phyloP scores from a whole-genome alignment of 352 stramenopile genomes.

The Pythium aquatile region DNA sequence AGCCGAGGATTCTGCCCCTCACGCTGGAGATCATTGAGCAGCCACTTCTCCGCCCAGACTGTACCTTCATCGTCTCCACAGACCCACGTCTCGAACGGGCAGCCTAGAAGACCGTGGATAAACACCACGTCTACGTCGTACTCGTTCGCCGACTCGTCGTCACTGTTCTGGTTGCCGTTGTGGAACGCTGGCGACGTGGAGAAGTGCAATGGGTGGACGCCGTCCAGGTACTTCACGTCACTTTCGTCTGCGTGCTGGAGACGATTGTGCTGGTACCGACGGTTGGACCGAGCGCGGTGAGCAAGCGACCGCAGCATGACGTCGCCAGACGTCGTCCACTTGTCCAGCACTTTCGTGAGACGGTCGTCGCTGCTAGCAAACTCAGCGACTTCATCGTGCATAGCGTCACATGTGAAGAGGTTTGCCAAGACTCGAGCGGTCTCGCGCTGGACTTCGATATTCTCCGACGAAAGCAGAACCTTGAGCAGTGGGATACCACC shows the following conservation, averaged over 20 bases:
- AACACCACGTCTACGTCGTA: slow-evolving; percentile 84
- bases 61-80: slow-evolving; percentile 57
- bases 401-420: slow-evolving; percentile 54
- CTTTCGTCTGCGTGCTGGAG: slow-evolving; percentile 24
- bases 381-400: slow-evolving; percentile 32
- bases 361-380: slow-evolving; percentile 42
- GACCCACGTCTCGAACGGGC: slow-evolving; percentile 79
- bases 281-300: slow-evolving; percentile 57
- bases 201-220: slow-evolving; percentile 67
- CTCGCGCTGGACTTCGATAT: slow-evolving; percentile 51
- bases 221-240: slow-evolving; percentile 64
- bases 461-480: slow-evolving; percentile 41
- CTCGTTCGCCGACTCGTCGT: slow-evolving; percentile 21
- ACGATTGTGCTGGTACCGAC: slow-evolving; percentile 44
- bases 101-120: slow-evolving; percentile 77
- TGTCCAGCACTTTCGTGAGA: slow-evolving; percentile 38
- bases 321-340: slow-evolving; percentile 47
- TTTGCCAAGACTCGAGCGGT: slow-evolving; percentile 65
- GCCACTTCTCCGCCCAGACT: slow-evolving; percentile 68
- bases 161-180: slow-evolving; percentile 11
- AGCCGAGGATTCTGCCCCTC: slow-evolving; percentile 62
- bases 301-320: slow-evolving; percentile 50
- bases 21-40: slow-evolving; percentile 58
- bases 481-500: slow-evolving; percentile 61
- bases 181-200: slow-evolving; percentile 31